Conservation (phyloP, 371 early-diverging fungal species). For the Sporodiniella umbellata region DNA sequence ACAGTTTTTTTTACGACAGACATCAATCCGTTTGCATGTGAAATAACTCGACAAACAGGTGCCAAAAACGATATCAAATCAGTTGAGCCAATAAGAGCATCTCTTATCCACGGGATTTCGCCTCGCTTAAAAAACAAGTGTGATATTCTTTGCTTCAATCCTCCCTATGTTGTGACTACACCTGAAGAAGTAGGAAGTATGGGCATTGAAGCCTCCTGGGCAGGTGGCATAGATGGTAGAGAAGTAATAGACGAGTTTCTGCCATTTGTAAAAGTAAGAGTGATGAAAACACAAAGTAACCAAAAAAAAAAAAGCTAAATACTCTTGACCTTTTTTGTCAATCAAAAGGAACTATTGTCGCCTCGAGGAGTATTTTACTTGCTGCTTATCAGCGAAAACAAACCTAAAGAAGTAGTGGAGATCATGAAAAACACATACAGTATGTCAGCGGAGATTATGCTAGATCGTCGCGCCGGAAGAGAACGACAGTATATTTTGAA, state of each 20-base stretch:
- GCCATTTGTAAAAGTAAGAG: constrained; percentile 65
- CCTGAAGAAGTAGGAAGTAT: constrained; percentile 71
- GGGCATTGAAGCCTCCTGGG: constrained; percentile 88
- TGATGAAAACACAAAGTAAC: too few relatives aligned
- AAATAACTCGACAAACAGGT: constrained; percentile 65
- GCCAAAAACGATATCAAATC: constrained; percentile 43
- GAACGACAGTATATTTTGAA: constrained; percentile 57
- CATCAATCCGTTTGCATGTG: constrained; percentile 75
- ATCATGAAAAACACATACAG: constrained; percentile 42
- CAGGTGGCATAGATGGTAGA: constrained; percentile 91
- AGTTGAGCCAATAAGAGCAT: constrained; percentile 60
- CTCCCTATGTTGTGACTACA: constrained; percentile 88
- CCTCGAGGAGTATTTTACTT: constrained; percentile 81
- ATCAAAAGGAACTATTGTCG: constrained; percentile 71
- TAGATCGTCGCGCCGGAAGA: constrained; percentile 56
- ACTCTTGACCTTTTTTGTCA: too few relatives aligned
- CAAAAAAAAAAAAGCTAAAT: too few relatives aligned
- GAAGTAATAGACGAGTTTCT: constrained; percentile 86
- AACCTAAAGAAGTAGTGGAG: constrained; percentile 76
- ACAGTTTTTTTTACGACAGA: constrained; percentile 70
- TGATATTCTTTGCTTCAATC: constrained; percentile 92
- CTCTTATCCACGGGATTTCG: constrained; percentile 53
- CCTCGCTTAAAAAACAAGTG: constrained; percentile 52
- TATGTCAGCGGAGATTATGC: constrained; percentile 40
- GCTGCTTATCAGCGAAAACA: constrained; percentile 87